These are phyloP conservation scores for Auxenochlorella protothecoides DNA, from an alignment of 139 green algal genomes.

Conservation along the genomic window DNA sequence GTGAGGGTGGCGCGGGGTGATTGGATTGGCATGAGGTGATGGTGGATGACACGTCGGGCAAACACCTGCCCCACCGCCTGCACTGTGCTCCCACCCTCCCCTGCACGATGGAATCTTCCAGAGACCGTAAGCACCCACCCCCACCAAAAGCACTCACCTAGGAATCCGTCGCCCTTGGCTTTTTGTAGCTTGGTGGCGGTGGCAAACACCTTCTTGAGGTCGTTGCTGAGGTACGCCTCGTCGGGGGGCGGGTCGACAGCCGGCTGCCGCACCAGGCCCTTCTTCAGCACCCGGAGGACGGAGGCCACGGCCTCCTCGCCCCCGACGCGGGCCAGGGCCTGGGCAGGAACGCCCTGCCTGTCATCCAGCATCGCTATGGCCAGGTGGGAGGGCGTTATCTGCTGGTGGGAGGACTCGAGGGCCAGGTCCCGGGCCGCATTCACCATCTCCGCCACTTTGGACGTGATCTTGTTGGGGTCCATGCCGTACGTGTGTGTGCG, in stretches of 20 bases:
- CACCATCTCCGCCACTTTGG: slow-evolving; percentile 36
- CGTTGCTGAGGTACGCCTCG: slow-evolving; percentile 25
- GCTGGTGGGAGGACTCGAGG: slow-evolving; percentile 38
- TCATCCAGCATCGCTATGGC: slow-evolving; percentile 63
- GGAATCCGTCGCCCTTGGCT: slow-evolving; percentile 53
- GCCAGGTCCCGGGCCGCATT: slow-evolving; percentile 39
- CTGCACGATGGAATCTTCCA: background rate
- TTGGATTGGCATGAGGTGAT: background rate
- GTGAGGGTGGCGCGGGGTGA: too few relatives aligned
- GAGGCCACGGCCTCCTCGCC: slow-evolving; percentile 35
- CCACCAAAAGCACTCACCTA: slow-evolving; percentile 23
- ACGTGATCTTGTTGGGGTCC: slow-evolving; percentile 24
- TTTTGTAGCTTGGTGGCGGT: slow-evolving; percentile 55
- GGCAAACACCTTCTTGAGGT: slow-evolving; percentile 38
- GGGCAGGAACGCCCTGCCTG: slow-evolving; percentile 34
- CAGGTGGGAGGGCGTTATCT: slow-evolving; percentile 56
- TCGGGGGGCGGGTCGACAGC: slow-evolving; percentile 44
- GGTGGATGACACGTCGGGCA: background rate
- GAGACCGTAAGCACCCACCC: too few relatives aligned
- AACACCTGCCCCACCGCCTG: background rate
- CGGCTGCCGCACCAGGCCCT: slow-evolving; percentile 46
- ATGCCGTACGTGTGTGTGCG: background rate
- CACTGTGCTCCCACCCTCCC: background rate
- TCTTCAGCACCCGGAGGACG: slow-evolving; percentile 38
- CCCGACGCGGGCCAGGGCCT: slow-evolving; percentile 15